These are phyloP conservation scores for Yamadazyma akitaensis DNA, from an alignment of 805 yeast species.

Conservation along the genomic window DNA sequence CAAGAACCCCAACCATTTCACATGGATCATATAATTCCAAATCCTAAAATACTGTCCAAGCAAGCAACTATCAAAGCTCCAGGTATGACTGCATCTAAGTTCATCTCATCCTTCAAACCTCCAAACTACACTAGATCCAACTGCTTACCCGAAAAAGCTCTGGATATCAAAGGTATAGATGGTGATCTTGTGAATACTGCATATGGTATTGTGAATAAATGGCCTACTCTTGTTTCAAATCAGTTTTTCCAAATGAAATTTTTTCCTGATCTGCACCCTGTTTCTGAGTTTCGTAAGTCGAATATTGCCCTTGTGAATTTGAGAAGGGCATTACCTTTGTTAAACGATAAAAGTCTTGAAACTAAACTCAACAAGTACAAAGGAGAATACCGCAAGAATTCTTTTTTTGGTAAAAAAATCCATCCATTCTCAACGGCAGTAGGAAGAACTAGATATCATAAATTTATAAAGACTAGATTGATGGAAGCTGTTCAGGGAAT, in stretches of 20 bases:
- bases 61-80: background rate
- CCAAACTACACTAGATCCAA: constrained; percentile 8
- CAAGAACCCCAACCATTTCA: background rate
- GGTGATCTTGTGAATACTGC: constrained; percentile 11
- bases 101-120: constrained; percentile 1
- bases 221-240: constrained; percentile 10
- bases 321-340: constrained; percentile 22
- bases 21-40: background rate
- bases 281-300: constrained; percentile 32
- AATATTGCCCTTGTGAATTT: constrained; percentile 35
- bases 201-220: constrained; percentile 11
- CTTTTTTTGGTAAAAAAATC: constrained; percentile 12
- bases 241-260: constrained; percentile 25
- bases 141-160: constrained; percentile 24
- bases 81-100: constrained; percentile 1
- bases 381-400: constrained; percentile 21
- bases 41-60: background rate
- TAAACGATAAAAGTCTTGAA: constrained; percentile 26
- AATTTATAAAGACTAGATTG: constrained; percentile 17
- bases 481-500: constrained; percentile 13
- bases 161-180: constrained; percentile 38
- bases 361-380: constrained; percentile 20
- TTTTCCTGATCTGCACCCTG: constrained; percentile 27
- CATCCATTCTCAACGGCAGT: constrained; percentile 34
- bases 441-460: constrained; percentile 25